Base-by-base conservation (phyloP, 495 filamentous ascomycete genomes). In the Jackrogersella minutella region DNA sequence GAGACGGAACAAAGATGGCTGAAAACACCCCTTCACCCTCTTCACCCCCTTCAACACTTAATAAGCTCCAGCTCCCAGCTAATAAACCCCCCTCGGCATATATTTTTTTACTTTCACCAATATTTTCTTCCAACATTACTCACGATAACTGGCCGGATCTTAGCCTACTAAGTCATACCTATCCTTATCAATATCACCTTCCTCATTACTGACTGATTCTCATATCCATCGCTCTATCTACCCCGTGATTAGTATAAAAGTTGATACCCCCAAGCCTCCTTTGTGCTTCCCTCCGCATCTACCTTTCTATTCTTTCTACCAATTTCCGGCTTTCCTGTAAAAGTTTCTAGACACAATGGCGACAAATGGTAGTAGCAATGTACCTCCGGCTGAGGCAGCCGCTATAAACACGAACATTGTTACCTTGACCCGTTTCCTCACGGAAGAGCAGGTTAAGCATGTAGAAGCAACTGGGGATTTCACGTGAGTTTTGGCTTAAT, bases 401-500 rank as follows among this genome's bases (percentile, higher is more conserved):
- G 88, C 90, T 73, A 86, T 99, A 78, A 97, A 99, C 84, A 96
- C 91, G 36, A 87, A 97, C 71, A 97, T 98, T 66, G 84, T 98
- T 71, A 98, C 95, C 33, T 88, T 99, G 70, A 96, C 95, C 21
- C 84, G 95, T 62, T 97, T 93, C 85, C 85, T 99, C 47, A 98
- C 93, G 22, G 95, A 99, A 83, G 91, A 97, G 77, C 95, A 99
- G 79, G 79, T 82, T 55, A 96, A 97, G 76, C 88, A 96, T 78
- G 92, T 90, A 64, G 93, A 97, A 70, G 95, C 95, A 26, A 97
- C 94, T 3, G 95, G 95, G 77, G 95, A 99, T 81, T 99, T 99
- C 83, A 99, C 95, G 91, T 96, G 81, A 40, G 90, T 79, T 9
- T 5, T n/a, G 22, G 9, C n/a, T 39, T 47, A 13, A 8, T 33